Conservation (phyloP, 2,329 filamentous ascomycete species). For the Pseudogymnoascus sp. region DNA sequence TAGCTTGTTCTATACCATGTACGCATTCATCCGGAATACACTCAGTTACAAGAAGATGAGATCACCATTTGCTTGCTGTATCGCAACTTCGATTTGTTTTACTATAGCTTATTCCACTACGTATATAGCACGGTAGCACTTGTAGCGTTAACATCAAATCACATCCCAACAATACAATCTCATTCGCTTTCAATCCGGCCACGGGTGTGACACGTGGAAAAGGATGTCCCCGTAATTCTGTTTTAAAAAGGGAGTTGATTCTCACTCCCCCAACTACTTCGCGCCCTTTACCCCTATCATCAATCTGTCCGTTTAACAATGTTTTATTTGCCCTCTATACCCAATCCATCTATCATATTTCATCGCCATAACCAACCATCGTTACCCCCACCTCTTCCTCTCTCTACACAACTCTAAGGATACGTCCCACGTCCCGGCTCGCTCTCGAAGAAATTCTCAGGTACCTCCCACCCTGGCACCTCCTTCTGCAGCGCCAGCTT, state of each 20-base stretch:
- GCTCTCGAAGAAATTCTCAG: conserved; percentile 17
- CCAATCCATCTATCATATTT: not conserved
- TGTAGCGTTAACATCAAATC: not conserved
- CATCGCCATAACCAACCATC: not conserved
- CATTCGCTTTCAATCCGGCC: not conserved
- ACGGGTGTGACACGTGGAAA: not conserved
- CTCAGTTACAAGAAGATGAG: no score
- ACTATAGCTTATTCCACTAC: no score
- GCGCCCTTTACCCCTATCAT: no score
- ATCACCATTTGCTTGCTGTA: no score
- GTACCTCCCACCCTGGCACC: conserved; percentile 16
- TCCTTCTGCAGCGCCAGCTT: conserved; percentile 11
- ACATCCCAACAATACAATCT: not conserved
- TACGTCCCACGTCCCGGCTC: conserved; percentile 16
- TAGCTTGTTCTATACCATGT: no score
- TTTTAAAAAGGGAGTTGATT: not conserved
- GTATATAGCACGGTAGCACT: no score
- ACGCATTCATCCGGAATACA: no score
- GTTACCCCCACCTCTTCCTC: not conserved
- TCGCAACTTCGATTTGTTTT: no score
- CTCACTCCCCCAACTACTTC: not conserved
- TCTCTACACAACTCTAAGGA: conserved; percentile 7
- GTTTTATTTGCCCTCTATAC: not conserved
- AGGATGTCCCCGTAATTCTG: not conserved
- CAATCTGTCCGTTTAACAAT: not conserved